These are phyloP conservation scores for Coniferiporia weirii DNA, from an alignment of 1,284 basidiomycete genomes.

Conservation along the genomic window DNA sequence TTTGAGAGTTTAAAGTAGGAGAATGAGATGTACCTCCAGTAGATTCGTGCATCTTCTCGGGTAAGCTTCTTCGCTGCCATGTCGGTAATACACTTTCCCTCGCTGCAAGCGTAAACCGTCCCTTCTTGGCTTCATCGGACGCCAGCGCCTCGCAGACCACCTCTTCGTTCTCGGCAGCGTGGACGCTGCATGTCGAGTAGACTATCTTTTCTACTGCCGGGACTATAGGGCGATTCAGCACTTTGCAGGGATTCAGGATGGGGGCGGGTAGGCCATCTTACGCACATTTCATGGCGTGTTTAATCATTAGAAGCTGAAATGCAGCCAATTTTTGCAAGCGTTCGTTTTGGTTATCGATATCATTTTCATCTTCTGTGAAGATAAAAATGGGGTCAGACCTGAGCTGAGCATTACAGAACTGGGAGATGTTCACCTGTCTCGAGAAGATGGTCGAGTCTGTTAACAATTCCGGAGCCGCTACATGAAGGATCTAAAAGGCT, in stretches of 20 bases:
- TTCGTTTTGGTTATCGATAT: slow-evolving; percentile 47
- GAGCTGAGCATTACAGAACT: background rate
- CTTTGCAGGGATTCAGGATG: background rate
- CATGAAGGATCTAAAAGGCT: slow-evolving; percentile 92
- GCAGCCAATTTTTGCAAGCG: slow-evolving; percentile 77
- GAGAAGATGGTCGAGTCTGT: slow-evolving; percentile 80
- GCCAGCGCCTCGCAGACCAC: slow-evolving; percentile 71
- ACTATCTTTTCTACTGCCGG: slow-evolving; percentile 66
- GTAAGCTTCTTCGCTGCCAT: slow-evolving; percentile 76
- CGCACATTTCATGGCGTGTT: slow-evolving; percentile 92
- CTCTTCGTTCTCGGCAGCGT: slow-evolving; percentile 87
- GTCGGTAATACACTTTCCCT: slow-evolving; percentile 60
- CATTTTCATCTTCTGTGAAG: slow-evolving; percentile 38
- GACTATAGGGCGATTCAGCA: slow-evolving; percentile 36
- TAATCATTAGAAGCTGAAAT: slow-evolving; percentile 92
- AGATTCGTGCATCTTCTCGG: slow-evolving; percentile 50
- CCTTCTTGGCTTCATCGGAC: slow-evolving; percentile 57
- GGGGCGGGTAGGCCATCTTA: slow-evolving; percentile 17
- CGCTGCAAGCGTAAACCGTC: slow-evolving; percentile 65
- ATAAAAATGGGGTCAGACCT: slow-evolving; percentile 7
- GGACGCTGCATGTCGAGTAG: slow-evolving; percentile 95
- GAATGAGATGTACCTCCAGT: slow-evolving; percentile 30
- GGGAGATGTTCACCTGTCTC: slow-evolving; percentile 45
- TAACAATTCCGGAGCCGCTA: slow-evolving; percentile 89
- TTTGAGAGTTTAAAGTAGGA: background rate